Evolutionary conservation across 305 asterid genomes (phyloP).

Genomic region (Plantago coronopus): DNA sequence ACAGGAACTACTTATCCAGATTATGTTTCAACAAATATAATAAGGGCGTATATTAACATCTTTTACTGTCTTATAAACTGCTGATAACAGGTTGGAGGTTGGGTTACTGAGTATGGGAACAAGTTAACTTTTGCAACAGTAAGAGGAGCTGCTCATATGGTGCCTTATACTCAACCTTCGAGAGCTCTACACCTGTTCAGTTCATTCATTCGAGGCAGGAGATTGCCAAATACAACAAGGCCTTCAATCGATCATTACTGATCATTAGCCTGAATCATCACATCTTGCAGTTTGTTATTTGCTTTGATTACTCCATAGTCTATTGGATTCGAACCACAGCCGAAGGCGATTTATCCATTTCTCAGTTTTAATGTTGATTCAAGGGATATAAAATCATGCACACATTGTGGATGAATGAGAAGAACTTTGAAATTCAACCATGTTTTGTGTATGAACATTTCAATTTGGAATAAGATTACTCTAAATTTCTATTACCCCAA

Average conservation of each 20-base stretch:
- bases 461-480: too few relatives aligned
- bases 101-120: slow-evolving; percentile 79
- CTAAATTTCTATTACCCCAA: too few relatives aligned
- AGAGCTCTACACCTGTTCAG: slow-evolving; percentile 87
- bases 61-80: not conserved
- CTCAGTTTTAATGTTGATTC: slow-evolving; percentile 16
- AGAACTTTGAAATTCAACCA: too few relatives aligned
- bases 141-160: slow-evolving; percentile 94
- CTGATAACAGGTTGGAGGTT: slow-evolving; percentile 71
- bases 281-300: slow-evolving; percentile 12
- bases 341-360: slow-evolving; percentile 31
- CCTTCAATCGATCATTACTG: slow-evolving; percentile 39
- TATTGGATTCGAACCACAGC: slow-evolving; percentile 26
- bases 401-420: slow-evolving; percentile 16
- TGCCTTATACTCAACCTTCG: slow-evolving; percentile 80
- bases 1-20: too few relatives aligned
- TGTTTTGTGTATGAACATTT: too few relatives aligned
- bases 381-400: slow-evolving; percentile 22
- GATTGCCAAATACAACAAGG: slow-evolving; percentile 68
- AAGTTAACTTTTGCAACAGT: slow-evolving; percentile 76
- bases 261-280: slow-evolving; percentile 21
- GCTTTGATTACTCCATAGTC: slow-evolving; percentile 14
- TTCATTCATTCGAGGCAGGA: slow-evolving; percentile 51
- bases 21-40: too few relatives aligned
- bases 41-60: slow-evolving; percentile 14